phyloP scores from a whole-genome alignment of 2,329 filamentous ascomycete species.

The Hypoxylon sp. region DNA sequence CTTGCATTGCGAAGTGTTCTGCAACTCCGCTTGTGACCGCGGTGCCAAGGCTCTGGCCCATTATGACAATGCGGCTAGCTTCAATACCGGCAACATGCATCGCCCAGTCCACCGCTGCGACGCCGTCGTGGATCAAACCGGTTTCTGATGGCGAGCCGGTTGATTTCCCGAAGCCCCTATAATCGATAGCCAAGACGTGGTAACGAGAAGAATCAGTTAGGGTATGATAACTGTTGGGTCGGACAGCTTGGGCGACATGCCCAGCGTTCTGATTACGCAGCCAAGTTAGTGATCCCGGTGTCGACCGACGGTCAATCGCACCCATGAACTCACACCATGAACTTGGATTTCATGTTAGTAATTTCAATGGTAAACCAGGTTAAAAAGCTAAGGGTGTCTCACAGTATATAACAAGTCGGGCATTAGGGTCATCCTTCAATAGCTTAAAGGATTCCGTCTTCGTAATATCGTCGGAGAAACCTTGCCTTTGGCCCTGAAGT shows the following conservation, averaged over 20 bases:
- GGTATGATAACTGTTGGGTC: conserved; percentile 80
- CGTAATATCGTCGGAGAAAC: conserved; percentile 62
- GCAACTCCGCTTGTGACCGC: conserved; percentile 80
- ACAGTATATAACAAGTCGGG: conserved; percentile 71
- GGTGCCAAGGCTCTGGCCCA: conserved; percentile 90
- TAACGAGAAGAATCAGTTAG: conserved; percentile 76
- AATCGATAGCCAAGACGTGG: conserved; percentile 89
- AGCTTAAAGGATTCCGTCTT: conserved; percentile 67
- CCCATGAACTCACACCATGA: conserved; percentile 63
- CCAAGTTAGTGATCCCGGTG: conserved; percentile 49
- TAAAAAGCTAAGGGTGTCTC: conserved; percentile 45
- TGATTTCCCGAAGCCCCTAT: conserved; percentile 85
- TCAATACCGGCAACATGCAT: conserved; percentile 70
- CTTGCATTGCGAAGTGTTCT: conserved; percentile 70
- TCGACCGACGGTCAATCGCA: background rate
- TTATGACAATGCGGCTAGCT: conserved; percentile 75
- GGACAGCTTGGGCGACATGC: conserved; percentile 79
- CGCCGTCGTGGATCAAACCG: conserved; percentile 82
- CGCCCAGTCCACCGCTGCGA: conserved; percentile 77
- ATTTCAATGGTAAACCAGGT: background rate
- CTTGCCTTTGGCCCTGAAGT: conserved; percentile 62
- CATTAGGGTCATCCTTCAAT: conserved; percentile 68
- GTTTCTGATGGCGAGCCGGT: conserved; percentile 82
- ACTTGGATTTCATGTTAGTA: conserved; percentile 53
- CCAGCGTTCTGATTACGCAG: conserved; percentile 74